Percentiles rank a stretch among this genome's conserved stretches.
Conservation (phyloP, 2,329 filamentous ascomycete species). For the Apiospora rasikravindrae region DNA sequence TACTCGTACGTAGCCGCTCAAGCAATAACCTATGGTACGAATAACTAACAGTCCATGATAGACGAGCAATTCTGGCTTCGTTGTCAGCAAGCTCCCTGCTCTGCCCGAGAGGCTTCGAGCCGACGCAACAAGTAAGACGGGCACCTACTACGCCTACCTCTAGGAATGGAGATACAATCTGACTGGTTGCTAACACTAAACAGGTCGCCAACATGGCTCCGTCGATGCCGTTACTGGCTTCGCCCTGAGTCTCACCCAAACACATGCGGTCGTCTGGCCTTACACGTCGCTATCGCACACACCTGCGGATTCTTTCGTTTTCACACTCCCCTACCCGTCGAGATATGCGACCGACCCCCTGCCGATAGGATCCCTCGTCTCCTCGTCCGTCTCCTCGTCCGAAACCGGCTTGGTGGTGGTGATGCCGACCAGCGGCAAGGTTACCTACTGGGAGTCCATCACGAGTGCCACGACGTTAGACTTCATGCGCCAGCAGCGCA, state of each 20-base stretch:
- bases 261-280: conserved; percentile 88
- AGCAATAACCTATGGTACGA: conserved; percentile 23
- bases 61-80: conserved; percentile 86
- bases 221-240: conserved; percentile 72
- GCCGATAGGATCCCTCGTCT: conserved; percentile 83
- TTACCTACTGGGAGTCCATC: conserved; percentile 95
- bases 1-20: conserved; percentile 60
- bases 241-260: conserved; percentile 79
- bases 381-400: conserved; percentile 75
- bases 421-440: conserved; percentile 80
- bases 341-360: conserved; percentile 71
- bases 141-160: neutral
- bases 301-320: conserved; percentile 74
- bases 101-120: conserved; percentile 78
- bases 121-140: conserved; percentile 65
- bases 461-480: conserved; percentile 85
- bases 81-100: conserved; percentile 81
- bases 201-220: conserved; percentile 69
- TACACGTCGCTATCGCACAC: conserved; percentile 74
- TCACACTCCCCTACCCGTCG: conserved; percentile 77
- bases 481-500: conserved; percentile 80
- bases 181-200: conserved; percentile 22
- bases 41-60: conserved; percentile 44
- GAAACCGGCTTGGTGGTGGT: conserved; percentile 88
- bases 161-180: neutral